These are phyloP conservation scores for Fusarium graminum DNA, from an alignment of 2,329 filamentous ascomycete genomes.

Conservation along the genomic window DNA sequence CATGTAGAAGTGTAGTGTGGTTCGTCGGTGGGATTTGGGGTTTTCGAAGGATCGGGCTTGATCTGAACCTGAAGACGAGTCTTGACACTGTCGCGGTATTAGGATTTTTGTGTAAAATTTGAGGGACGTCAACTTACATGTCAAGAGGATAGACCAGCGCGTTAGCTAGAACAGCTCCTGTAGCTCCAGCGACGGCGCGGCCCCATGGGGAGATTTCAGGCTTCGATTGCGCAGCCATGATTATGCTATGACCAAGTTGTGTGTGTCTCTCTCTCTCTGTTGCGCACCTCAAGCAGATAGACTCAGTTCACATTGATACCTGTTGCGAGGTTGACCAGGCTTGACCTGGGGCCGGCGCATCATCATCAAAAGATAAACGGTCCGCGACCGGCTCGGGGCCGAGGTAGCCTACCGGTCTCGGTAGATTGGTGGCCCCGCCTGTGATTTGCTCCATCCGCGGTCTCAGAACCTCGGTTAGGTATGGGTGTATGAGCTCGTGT, in stretches of 20 bases:
- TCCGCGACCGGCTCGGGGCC: slow-evolving; percentile 42
- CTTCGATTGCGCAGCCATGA: slow-evolving; percentile 72
- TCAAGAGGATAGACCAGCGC: slow-evolving; percentile 95
- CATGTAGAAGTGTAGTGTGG: slow-evolving; percentile 87
- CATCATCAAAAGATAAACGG: slow-evolving; percentile 42
- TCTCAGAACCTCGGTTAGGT: slow-evolving; percentile 48
- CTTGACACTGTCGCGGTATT: slow-evolving; percentile 77
- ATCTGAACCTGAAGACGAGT: slow-evolving; percentile 96
- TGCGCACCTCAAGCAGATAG: neutral
- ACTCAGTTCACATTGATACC: slow-evolving; percentile 22
- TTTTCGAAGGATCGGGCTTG: slow-evolving; percentile 66
- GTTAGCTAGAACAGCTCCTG: slow-evolving; percentile 94
- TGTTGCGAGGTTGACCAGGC: slow-evolving; percentile 28
- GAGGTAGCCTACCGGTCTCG: slow-evolving; percentile 48
- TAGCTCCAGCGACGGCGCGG: slow-evolving; percentile 89
- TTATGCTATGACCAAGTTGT: neutral
- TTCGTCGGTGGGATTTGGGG: slow-evolving; percentile 57
- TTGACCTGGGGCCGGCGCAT: slow-evolving; percentile 22
- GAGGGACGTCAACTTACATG: slow-evolving; percentile 73
- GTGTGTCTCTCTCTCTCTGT: neutral
- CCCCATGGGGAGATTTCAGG: slow-evolving; percentile 89
- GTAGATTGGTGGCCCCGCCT: slow-evolving; percentile 46
- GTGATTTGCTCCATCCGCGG: slow-evolving; percentile 37
- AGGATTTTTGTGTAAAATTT: neutral
- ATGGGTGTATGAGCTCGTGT: slow-evolving; percentile 4